A percentile compares a stretch with the other conserved stretches of the same genome.
Evolutionary conservation across 1,139 yeast species (phyloP).

Genomic region (Pichia sp.): DNA sequence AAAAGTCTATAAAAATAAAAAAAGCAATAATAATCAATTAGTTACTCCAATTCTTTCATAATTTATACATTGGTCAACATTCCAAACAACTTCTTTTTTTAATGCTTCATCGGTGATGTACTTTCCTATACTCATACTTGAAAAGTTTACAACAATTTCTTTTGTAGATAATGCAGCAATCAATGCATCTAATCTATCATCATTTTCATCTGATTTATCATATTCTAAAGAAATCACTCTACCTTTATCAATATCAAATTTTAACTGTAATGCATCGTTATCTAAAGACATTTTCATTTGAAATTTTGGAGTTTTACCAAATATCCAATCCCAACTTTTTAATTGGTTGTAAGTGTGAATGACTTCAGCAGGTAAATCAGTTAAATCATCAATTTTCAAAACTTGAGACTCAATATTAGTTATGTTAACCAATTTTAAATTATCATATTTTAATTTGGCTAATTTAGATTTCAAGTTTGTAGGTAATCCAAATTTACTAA

Average conservation of each 20-base stretch:
- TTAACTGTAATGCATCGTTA: constrained; percentile 12
- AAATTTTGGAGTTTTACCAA: constrained; percentile 57
- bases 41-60: constrained; percentile 18
- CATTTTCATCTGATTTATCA: constrained; percentile 9
- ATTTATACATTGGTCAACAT: constrained; percentile 23
- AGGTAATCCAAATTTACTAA: constrained; percentile 30
- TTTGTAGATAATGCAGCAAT: constrained; percentile 4
- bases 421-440: constrained; percentile 10
- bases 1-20: neutral
- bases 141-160: constrained; percentile 14
- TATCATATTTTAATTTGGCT: constrained; percentile 11
- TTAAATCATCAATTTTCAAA: constrained; percentile 24
- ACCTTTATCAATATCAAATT: constrained; percentile 23
- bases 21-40: neutral
- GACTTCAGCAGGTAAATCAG: constrained; percentile 44
- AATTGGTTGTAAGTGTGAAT: constrained; percentile 39
- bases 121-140: constrained; percentile 12
- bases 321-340: constrained; percentile 63
- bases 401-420: constrained; percentile 17
- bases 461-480: constrained; percentile 16
- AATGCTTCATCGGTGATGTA: constrained; percentile 14
- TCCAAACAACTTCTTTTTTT: constrained; percentile 21
- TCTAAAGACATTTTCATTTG: constrained; percentile 17
- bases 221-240: constrained; percentile 15
- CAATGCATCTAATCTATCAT: constrained; percentile 8